Evolutionary conservation across 2,329 filamentous ascomycete species (phyloP), one percentile per base, ranked within the genome.

Genomic region (Davidsoniella neocaledoniae): DNA sequence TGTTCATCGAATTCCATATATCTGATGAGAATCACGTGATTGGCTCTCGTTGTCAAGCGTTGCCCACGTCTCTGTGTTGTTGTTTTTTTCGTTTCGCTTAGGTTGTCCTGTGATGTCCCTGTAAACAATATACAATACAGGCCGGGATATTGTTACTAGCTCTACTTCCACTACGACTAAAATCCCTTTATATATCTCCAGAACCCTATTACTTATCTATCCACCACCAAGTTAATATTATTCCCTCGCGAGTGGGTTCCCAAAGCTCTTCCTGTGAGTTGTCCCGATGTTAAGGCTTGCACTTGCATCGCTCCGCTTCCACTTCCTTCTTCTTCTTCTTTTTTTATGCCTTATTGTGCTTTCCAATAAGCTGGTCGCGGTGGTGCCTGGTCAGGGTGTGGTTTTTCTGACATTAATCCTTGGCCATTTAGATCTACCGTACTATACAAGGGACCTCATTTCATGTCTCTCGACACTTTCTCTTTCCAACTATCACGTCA

Each of bases 121-220:
- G 44, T 46, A 46, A 46, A 46, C 44, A 46, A 46, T 29, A 46
- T 4, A 25, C 19, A 36, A 16, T n/a, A 33, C 26, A 33, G 26
- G 26, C 10, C 26, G 8, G 26, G 26, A 33, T 21, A 21, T 33
- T 33, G 26, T 12, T 10, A 4, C 10, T 33, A 33, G 26, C 26
- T 33, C 10, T 33, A 10, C 26, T 6, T 29, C 10, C 26, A 33
- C 26, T 33, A 12, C 3, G 21, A 21, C 26, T 12, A 33, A 33
- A 33, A 12, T 33, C 26, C 8, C 26, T 33, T 33, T 33, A 8
- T 33, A 33, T 33, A 10, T 33, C 26, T 33, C 26, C 26, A 33
- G 26, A 9, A 6, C 26, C 26, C 26, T 33, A 12, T 10, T 33
- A 33, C 26, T 12, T 33, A 33, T 33, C 10, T 8, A 5, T 33